Conservation (phyloP, 2,329 filamentous ascomycete species). For the Macrophomina tecta region DNA sequence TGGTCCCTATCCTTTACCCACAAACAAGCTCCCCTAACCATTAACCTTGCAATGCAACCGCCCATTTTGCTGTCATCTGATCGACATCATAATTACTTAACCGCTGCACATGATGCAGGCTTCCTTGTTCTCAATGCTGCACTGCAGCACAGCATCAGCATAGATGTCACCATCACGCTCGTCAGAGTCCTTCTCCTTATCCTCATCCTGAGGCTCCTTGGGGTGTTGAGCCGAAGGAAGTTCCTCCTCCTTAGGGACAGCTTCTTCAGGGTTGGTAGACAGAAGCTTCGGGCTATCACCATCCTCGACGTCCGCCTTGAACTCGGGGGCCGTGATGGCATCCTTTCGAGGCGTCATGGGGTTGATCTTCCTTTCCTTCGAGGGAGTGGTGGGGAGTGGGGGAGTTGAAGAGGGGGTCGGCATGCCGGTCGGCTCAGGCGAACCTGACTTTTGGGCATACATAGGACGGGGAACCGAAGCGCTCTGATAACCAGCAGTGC, state of each 20-base stretch:
- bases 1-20: constrained; percentile 11
- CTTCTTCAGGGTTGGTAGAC: constrained; percentile 68
- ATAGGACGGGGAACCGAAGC: constrained; percentile 72
- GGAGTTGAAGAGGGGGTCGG: constrained; percentile 74
- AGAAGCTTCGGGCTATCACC: constrained; percentile 81
- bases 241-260: constrained; percentile 68
- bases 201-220: constrained; percentile 68
- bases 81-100: not conserved
- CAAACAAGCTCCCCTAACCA: not conserved
- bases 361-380: constrained; percentile 46
- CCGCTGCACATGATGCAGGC: constrained; percentile 85
- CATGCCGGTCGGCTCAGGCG: constrained; percentile 61
- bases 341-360: constrained; percentile 56
- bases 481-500: constrained; percentile 53
- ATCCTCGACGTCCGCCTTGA: constrained; percentile 79
- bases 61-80: constrained; percentile 1
- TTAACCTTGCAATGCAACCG: constrained; percentile 10
- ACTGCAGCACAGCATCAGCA: constrained; percentile 86
- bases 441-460: constrained; percentile 62
- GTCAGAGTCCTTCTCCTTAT: constrained; percentile 72
- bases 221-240: constrained; percentile 60
- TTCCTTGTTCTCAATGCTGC: constrained; percentile 97
- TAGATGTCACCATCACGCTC: constrained; percentile 91
- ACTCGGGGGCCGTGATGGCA: constrained; percentile 68
- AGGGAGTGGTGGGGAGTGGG: constrained; percentile 53